phyloP scores from a whole-genome alignment of 2,329 filamentous ascomycete genomes.

The Chaetomium sp. region DNA sequence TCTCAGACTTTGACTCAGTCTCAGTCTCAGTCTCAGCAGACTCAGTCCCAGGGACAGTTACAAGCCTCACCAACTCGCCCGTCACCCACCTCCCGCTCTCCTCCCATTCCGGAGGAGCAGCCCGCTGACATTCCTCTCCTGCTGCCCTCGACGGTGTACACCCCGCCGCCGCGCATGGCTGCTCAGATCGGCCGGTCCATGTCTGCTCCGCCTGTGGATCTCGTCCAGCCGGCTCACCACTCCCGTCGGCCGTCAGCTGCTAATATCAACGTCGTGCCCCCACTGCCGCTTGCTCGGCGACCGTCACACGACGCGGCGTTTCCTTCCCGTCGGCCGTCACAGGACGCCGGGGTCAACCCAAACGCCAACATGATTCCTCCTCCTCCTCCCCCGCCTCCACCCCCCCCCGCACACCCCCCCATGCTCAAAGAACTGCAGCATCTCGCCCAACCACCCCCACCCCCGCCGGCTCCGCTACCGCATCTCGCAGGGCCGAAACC shows the following conservation, averaged over 20 bases:
- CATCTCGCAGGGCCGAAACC: slow-evolving; percentile 31
- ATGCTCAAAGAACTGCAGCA: slow-evolving; percentile 59
- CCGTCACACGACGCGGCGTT: slow-evolving; percentile 33
- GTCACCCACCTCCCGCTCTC: slow-evolving; percentile 16
- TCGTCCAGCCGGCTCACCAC: slow-evolving; percentile 28
- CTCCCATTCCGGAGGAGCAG: slow-evolving; percentile 24
- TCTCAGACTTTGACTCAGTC: slow-evolving; percentile 24
- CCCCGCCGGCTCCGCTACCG: slow-evolving; percentile 53
- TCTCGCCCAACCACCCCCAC: slow-evolving; percentile 53
- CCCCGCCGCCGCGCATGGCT: slow-evolving; percentile 37
- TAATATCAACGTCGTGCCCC: not conserved
- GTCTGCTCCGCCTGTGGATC: slow-evolving; percentile 52
- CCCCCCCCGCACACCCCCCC: slow-evolving; percentile 48
- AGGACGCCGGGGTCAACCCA: slow-evolving; percentile 31
- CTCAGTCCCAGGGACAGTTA: slow-evolving; percentile 22
- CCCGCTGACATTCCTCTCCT: slow-evolving; percentile 30
- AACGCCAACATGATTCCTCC: slow-evolving; percentile 38
- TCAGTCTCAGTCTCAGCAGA: not conserved
- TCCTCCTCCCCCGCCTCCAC: slow-evolving; percentile 47
- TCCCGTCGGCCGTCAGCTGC: slow-evolving; percentile 25
- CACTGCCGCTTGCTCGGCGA: slow-evolving; percentile 14
- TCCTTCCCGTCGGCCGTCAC: slow-evolving; percentile 18
- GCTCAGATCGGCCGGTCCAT: slow-evolving; percentile 51
- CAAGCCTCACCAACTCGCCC: too few species aligned
- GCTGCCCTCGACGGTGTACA: slow-evolving; percentile 55